Evolutionary conservation across 495 filamentous ascomycete species (phyloP).

Genomic region (Aspergillus taichungensis): DNA sequence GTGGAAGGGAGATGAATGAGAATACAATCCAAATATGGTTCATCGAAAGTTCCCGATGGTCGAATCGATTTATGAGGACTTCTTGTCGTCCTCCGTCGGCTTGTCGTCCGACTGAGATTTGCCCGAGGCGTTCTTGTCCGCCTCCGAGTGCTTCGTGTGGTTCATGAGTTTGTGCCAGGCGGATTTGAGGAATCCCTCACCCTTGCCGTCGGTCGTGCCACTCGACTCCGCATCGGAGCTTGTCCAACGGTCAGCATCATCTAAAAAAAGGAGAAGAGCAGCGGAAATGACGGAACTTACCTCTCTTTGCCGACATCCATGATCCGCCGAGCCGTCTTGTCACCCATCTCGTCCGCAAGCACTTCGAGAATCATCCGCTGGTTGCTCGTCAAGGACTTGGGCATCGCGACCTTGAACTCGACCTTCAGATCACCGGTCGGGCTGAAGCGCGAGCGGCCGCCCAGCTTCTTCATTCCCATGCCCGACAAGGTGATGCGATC

Average conservation of each 20-base stretch:
- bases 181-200: constrained; percentile 79
- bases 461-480: constrained; percentile 84
- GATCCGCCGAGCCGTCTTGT: constrained; percentile 81
- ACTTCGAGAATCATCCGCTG: constrained; percentile 90
- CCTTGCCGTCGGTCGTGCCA: constrained; percentile 38
- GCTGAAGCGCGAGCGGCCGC: constrained; percentile 36
- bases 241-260: constrained; percentile 1
- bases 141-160: constrained; percentile 47
- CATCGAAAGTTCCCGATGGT: constrained; percentile 3
- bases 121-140: constrained; percentile 25
- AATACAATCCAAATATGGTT: constrained; percentile 3
- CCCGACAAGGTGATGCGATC: constrained; percentile 79
- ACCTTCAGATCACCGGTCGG: constrained; percentile 75
- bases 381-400: constrained; percentile 81
- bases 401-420: constrained; percentile 92
- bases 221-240: constrained; percentile 5
- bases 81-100: constrained; percentile 31
- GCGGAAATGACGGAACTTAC: constrained; percentile 21
- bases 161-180: constrained; percentile 84
- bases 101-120: constrained; percentile 20
- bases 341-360: constrained; percentile 87
- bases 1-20: constrained; percentile 9
- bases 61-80: constrained; percentile 46
- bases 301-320: constrained; percentile 60
- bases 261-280: neutral